A percentile compares a stretch with the other conserved stretches of the same genome.
phyloP scores from a whole-genome alignment of 2,329 filamentous ascomycete species.

The Aspergillus latus region DNA sequence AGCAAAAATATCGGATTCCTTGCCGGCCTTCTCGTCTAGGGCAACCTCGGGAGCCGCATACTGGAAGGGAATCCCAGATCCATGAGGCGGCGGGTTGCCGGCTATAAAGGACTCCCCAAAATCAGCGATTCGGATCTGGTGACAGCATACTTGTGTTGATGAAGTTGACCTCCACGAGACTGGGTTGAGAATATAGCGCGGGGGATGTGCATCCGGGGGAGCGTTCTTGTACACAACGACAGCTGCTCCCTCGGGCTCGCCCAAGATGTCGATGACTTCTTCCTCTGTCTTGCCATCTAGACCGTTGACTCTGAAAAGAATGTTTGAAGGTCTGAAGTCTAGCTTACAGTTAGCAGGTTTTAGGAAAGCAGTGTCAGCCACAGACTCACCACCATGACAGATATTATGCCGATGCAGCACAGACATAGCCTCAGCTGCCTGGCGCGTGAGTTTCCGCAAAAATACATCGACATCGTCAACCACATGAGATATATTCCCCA shows the following conservation, averaged over 20 bases:
- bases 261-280: neutral
- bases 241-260: neutral
- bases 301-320: neutral
- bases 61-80: neutral
- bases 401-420: neutral
- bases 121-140: neutral
- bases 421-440: constrained; percentile 1
- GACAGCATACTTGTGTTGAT: neutral
- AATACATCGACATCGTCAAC: neutral
- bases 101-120: neutral
- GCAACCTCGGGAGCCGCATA: neutral
- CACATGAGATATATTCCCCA: neutral
- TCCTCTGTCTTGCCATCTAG: neutral
- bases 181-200: neutral
- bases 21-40: neutral
- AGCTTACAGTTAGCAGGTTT: neutral
- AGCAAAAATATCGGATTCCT: neutral
- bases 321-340: constrained; percentile 1
- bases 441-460: neutral
- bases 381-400: constrained; percentile 2
- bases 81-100: neutral
- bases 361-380: neutral
- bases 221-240: neutral
- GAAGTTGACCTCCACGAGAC: neutral
- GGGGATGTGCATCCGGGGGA: neutral